A percentile compares a stretch with the other conserved stretches of the same genome.
Conservation (phyloP, 1,284 basidiomycete genomes). For the Phylloboletellus chloephorus region DNA sequence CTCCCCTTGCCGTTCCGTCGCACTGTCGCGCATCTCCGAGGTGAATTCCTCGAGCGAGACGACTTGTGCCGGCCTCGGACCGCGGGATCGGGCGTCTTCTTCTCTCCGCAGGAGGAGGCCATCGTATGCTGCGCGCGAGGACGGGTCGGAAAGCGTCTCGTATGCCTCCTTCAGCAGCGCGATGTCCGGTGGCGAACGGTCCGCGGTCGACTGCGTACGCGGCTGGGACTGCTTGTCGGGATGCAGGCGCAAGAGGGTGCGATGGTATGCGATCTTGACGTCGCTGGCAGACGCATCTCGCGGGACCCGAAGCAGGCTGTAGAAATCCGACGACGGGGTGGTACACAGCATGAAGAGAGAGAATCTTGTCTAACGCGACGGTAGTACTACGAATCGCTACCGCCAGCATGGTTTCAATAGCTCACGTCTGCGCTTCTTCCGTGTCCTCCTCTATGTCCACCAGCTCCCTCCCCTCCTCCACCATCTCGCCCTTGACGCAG, state of each 20-base stretch:
- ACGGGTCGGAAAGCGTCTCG: conserved; percentile 40
- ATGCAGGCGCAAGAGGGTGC: conserved; percentile 55
- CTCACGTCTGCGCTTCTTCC: conserved; percentile 4
- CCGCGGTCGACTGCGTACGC: conserved; percentile 3
- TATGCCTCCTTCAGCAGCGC: conserved; percentile 60
- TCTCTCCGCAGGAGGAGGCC: conserved; percentile 11
- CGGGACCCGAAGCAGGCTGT: conserved; percentile 41
- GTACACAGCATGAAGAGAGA: conserved; percentile 3
- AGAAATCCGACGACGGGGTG: conserved; percentile 36
- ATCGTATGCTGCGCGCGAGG: conserved; percentile 47
- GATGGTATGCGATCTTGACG: conserved; percentile 69
- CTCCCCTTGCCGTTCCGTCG: too few species aligned
- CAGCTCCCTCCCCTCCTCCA: conserved; percentile 79
- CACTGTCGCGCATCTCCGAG: conserved; percentile 14
- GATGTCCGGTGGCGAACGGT: conserved; percentile 35
- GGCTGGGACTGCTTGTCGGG: conserved; percentile 54
- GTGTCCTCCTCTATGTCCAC: conserved; percentile 54
- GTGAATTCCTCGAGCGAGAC: conserved; percentile 70
- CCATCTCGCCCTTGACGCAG: conserved; percentile 81
- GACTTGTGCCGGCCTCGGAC: conserved; percentile 67
- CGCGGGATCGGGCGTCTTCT: conserved; percentile 15
- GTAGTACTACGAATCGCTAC: too few species aligned
- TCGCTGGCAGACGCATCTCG: conserved; percentile 41
- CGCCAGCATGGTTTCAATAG: too few species aligned
- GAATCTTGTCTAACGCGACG: too few species aligned